Base-by-base conservation (phyloP, 805 yeast genomes). In the Wickerhamomyces chaumierensis region DNA sequence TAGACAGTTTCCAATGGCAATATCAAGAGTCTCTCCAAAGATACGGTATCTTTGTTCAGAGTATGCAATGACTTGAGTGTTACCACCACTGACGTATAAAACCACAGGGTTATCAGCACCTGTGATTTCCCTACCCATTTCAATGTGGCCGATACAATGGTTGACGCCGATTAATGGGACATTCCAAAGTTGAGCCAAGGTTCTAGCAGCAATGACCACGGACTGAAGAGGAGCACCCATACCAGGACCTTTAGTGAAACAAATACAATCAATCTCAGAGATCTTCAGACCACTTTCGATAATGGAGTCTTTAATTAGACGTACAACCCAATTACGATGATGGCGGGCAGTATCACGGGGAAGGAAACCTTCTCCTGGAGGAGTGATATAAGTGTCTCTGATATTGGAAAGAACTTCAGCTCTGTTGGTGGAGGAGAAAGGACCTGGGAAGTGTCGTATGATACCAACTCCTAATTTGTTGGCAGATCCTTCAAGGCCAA, bases 161-260 rank as follows among this genome's bases (percentile, higher is more conserved):
- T 92, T 92, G 3, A 92, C 98, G 0, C 97, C 97, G 7, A 92
- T 80, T 25, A 92, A 58, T 0, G 98, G 97, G 18, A 82, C 62
- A 2, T 72, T 56, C 94, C 95, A 86, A 47, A 90, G 55, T 48
- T 81, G 76, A 8, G 86, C 66, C 31, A 88, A 61, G 0, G 96
- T 78, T 53, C 99, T 66, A 1, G 98, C 97, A 1, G 94, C 94
- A 36, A 92, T 69, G 3, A 81, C 97, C 31, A 87, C 96, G 40
- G 90, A 77, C 50, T 92, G 95, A 38, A 92, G 63, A 0, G 99
- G 99, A 1, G 97, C 97, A 3, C 99, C 99, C 97, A 92, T 92
- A 1, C 99, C 99, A 1, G 98, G 99, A 5, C 98, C 98, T 60
- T 83, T 94, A 1, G 98, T 92, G 57, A 92, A 92, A 57, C 95